Percentiles rank a stretch among this genome's conserved stretches.
These are phyloP conservation scores for Pulveroboletus frians DNA, from an alignment of 768 basidiomycete species.

Conservation along the genomic window DNA sequence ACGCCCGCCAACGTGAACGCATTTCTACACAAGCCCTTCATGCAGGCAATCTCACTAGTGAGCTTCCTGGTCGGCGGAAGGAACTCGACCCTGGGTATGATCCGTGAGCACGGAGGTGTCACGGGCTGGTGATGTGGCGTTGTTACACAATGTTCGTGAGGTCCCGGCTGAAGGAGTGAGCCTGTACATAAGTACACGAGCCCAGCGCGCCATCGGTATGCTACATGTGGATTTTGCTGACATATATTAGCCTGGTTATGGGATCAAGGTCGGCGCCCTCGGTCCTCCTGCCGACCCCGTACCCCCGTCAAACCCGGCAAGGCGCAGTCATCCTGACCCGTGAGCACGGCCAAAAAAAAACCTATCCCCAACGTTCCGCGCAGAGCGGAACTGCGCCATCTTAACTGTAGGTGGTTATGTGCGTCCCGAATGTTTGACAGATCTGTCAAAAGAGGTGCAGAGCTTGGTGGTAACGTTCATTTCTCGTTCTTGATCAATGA, in stretches of 20 bases:
- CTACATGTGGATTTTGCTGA: background rate
- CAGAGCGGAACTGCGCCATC: background rate
- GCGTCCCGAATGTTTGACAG: background rate
- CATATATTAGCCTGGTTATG: background rate
- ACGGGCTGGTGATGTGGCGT: background rate
- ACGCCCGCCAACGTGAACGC: background rate
- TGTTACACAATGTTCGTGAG: background rate
- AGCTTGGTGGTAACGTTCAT: background rate
- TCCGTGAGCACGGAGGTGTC: slow-evolving; percentile 13
- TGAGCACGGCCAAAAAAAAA: background rate
- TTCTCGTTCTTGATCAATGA: background rate
- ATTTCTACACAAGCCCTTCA: background rate
- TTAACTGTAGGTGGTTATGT: background rate
- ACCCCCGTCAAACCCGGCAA: background rate
- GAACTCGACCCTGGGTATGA: slow-evolving; percentile 7
- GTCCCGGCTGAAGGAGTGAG: background rate
- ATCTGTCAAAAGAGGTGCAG: slow-evolving; percentile 1
- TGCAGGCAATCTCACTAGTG: background rate
- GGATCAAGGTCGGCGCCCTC: background rate
- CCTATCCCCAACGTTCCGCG: slow-evolving; percentile 6
- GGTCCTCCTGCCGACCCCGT: slow-evolving; percentile 5
- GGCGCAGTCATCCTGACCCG: background rate
- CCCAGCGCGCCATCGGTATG: background rate
- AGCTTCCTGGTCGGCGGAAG: background rate
- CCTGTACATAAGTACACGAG: no score